Evolutionary conservation across 257 asterid species (phyloP).

Genomic region (Nicotiana benthamiana): DNA sequence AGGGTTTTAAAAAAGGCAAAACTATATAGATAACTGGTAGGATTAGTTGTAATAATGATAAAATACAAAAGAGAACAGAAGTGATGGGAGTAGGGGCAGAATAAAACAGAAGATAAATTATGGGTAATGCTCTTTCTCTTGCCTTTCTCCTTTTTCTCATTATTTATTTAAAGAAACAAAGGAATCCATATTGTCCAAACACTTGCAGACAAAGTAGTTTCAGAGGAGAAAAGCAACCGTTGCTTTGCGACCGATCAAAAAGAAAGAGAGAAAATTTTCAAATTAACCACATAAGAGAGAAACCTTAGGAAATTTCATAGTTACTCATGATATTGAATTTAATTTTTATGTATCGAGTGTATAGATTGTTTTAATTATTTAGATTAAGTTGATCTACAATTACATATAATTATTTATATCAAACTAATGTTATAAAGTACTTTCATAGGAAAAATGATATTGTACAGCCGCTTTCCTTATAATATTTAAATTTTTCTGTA

Average conservation of each 20-base stretch:
- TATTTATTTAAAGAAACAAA: constrained; percentile 8
- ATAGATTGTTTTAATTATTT: not conserved
- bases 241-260: constrained; percentile 66
- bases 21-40: not conserved
- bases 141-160: not conserved
- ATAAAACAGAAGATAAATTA: not conserved
- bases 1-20: not conserved
- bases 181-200: constrained; percentile 97
- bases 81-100: not conserved
- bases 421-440: too few relatives aligned
- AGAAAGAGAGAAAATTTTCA: not conserved
- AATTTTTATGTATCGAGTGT: not conserved
- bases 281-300: constrained; percentile 1
- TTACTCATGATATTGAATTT: too few relatives aligned
- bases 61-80: not conserved
- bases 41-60: constrained; percentile 1
- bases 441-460: too few relatives aligned
- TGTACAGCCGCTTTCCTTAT: too few relatives aligned
- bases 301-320: constrained; percentile 33
- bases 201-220: constrained; percentile 73
- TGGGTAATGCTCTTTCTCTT: not conserved
- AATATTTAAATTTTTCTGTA: too few relatives aligned
- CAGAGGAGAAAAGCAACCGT: constrained; percentile 63
- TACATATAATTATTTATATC: too few relatives aligned
- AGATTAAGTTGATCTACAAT: too few relatives aligned